phyloP scores from a whole-genome alignment of 139 green algal genomes.

The Tetraselmis striata region DNA sequence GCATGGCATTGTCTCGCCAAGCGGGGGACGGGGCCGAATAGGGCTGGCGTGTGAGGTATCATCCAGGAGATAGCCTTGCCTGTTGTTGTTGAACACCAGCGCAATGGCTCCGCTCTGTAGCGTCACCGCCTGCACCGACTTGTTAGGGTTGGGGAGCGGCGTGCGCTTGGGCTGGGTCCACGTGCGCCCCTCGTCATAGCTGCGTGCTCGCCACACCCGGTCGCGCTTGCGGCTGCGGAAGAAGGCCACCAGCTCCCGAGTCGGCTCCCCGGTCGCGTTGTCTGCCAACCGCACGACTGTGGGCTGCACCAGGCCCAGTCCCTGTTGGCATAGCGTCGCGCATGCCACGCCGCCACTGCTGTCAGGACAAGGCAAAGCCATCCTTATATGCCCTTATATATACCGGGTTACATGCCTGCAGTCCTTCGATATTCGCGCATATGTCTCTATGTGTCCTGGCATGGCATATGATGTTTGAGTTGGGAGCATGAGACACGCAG shows the following conservation, averaged over 20 bases:
- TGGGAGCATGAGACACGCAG: no score
- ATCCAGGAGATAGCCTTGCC: no score
- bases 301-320: background rate
- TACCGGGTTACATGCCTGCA: no score
- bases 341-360: no score
- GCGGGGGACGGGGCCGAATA: no score
- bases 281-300: background rate
- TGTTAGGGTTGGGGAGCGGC: conserved; percentile 7
- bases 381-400: no score
- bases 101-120: conserved; percentile 5
- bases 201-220: background rate
- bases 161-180: conserved; percentile 5
- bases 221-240: background rate
- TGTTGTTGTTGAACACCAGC: conserved; percentile 12
- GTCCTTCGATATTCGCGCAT: no score
- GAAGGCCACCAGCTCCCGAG: background rate
- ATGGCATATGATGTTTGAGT: no score
- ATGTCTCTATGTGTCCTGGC: no score
- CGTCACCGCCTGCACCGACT: background rate
- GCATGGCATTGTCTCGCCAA: no score
- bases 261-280: background rate
- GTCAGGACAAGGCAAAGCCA: no score
- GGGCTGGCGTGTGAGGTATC: no score
- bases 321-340: background rate
- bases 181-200: conserved; percentile 1